Conservation (phyloP, 495 filamentous ascomycete genomes). For the Poronia punctata region DNA sequence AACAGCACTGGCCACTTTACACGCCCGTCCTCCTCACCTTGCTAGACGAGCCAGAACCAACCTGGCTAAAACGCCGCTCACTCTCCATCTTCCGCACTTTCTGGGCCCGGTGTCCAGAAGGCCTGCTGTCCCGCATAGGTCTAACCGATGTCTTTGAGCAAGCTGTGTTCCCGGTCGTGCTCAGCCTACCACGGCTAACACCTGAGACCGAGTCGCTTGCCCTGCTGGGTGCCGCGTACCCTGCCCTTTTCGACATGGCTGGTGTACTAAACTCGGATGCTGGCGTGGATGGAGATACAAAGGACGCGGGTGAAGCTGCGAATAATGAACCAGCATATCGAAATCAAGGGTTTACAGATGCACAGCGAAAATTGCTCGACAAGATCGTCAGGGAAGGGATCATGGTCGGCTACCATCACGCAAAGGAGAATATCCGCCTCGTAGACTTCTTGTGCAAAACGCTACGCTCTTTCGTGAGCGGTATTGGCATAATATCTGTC, state of each 20-base stretch:
- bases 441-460: slow-evolving; percentile 53
- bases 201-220: slow-evolving; percentile 61
- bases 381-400: slow-evolving; percentile 50
- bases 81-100: slow-evolving; percentile 54
- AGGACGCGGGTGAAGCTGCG: background rate
- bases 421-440: slow-evolving; percentile 42
- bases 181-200: slow-evolving; percentile 72
- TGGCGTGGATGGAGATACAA: background rate
- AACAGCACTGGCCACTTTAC: slow-evolving; percentile 64
- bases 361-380: slow-evolving; percentile 37
- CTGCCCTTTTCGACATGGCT: slow-evolving; percentile 55
- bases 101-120: slow-evolving; percentile 49
- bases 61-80: slow-evolving; percentile 40
- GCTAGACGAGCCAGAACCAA: slow-evolving; percentile 58
- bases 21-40: slow-evolving; percentile 78
- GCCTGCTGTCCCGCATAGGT: slow-evolving; percentile 62
- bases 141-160: slow-evolving; percentile 74
- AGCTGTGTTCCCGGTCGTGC: slow-evolving; percentile 63
- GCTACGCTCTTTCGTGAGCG: slow-evolving; percentile 44
- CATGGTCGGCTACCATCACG: slow-evolving; percentile 46
- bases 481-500: slow-evolving; percentile 60
- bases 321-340: background rate
- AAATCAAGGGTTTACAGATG: slow-evolving; percentile 13
- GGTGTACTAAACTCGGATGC: slow-evolving; percentile 27
- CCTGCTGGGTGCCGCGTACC: slow-evolving; percentile 60